Conservation (phyloP, 2,329 filamentous ascomycete genomes). For the Xylaria hypoxylon region DNA sequence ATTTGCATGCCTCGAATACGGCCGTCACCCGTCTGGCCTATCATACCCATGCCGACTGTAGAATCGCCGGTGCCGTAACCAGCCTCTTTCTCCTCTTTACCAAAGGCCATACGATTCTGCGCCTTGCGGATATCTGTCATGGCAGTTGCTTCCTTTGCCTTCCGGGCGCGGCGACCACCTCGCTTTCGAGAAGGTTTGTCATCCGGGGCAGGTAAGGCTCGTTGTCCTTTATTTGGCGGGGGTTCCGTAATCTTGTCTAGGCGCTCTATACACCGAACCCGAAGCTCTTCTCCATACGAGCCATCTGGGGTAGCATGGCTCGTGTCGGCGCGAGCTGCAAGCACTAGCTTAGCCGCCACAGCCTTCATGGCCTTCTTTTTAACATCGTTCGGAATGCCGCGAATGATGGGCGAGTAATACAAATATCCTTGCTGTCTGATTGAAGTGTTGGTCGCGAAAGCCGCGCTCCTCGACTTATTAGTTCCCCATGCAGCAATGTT, state of each 20-base stretch:
- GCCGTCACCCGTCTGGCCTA: conserved; percentile 89
- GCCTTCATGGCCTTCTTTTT: conserved; percentile 96
- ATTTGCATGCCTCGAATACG: conserved; percentile 88
- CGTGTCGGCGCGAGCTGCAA: conserved; percentile 92
- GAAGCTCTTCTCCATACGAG: conserved; percentile 83
- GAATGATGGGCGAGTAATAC: conserved; percentile 90
- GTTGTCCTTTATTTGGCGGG: conserved; percentile 86
- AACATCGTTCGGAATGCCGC: conserved; percentile 83
- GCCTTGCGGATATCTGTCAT: conserved; percentile 97
- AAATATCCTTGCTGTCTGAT: conserved; percentile 93
- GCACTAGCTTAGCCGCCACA: conserved; percentile 89
- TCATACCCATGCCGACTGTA: conserved; percentile 93
- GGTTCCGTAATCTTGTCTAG: conserved; percentile 94
- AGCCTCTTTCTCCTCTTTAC: conserved; percentile 93
- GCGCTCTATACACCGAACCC: conserved; percentile 83
- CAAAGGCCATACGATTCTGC: conserved; percentile 95
- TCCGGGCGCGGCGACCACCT: conserved; percentile 87
- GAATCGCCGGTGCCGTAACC: conserved; percentile 89
- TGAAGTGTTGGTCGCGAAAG: conserved; percentile 92
- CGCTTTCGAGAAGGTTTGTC: conserved; percentile 95
- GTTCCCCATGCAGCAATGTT: conserved; percentile 92
- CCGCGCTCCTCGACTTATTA: conserved; percentile 78
- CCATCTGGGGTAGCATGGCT: conserved; percentile 86
- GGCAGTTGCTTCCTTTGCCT: conserved; percentile 95
- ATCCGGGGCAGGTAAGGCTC: conserved; percentile 90